Evolutionary conservation across 495 filamentous ascomycete species (phyloP).

Genomic region (Neurospora pannonica): DNA sequence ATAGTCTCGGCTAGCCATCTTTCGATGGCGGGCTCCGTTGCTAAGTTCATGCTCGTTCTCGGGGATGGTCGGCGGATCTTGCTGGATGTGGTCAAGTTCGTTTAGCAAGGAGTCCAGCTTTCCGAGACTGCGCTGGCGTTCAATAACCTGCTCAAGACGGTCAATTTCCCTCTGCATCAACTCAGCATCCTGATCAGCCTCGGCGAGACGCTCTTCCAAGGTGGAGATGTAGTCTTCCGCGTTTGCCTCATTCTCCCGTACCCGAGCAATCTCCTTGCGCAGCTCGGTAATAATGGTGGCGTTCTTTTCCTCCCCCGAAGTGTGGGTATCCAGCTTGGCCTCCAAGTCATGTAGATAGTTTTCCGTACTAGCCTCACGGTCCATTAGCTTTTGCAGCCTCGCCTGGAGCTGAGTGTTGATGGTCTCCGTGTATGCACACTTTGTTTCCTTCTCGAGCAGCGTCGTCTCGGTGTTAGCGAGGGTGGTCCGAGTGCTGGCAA

Average conservation of each 20-base stretch:
- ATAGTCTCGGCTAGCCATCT: slow-evolving; percentile 27
- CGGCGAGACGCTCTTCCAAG: slow-evolving; percentile 88
- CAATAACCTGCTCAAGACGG: slow-evolving; percentile 86
- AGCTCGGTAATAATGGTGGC: slow-evolving; percentile 74
- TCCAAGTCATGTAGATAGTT: slow-evolving; percentile 88
- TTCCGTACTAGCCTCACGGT: slow-evolving; percentile 83
- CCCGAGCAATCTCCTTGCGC: slow-evolving; percentile 81
- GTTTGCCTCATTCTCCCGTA: slow-evolving; percentile 79
- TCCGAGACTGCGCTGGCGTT: slow-evolving; percentile 88
- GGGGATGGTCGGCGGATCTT: slow-evolving; percentile 37
- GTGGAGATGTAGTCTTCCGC: slow-evolving; percentile 97
- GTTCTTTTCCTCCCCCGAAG: slow-evolving; percentile 88
- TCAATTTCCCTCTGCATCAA: slow-evolving; percentile 94
- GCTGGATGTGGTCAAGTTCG: slow-evolving; percentile 76
- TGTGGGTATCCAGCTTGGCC: slow-evolving; percentile 76
- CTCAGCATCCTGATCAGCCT: slow-evolving; percentile 92
- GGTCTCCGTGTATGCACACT: slow-evolving; percentile 83
- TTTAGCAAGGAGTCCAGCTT: slow-evolving; percentile 88
- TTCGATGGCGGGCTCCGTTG: slow-evolving; percentile 36
- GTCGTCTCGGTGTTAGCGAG: slow-evolving; percentile 75
- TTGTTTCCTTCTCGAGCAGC: slow-evolving; percentile 86
- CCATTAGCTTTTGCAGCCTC: slow-evolving; percentile 78
- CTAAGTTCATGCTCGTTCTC: slow-evolving; percentile 23
- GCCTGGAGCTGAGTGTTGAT: slow-evolving; percentile 82
- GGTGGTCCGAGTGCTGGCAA: slow-evolving; percentile 80